Conservation (phyloP, 83 land plant genomes). For the Thuja plicata region DNA sequence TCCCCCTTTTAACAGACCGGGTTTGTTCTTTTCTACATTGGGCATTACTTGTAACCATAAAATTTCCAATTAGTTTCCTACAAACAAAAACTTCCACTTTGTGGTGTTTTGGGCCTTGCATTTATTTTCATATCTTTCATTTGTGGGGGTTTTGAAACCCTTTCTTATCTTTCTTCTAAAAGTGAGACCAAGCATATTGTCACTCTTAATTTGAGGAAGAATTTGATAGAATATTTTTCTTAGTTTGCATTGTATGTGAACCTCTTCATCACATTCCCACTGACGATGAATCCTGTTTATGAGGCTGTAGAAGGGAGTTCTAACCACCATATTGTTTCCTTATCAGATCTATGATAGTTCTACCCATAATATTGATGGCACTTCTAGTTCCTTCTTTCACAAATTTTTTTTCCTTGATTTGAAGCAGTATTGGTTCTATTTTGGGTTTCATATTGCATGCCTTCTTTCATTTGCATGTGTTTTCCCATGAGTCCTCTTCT, state of each 20-base stretch:
- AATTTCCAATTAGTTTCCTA: too few species aligned
- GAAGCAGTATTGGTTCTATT: conserved; percentile 19
- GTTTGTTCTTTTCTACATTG: too few species aligned
- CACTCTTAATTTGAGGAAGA: conserved; percentile 14
- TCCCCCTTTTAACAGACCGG: too few species aligned
- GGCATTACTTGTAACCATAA: too few species aligned
- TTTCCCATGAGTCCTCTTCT: neutral
- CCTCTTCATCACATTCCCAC: conserved; percentile 22
- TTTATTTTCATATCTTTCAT: too few species aligned
- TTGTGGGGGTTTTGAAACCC: too few species aligned
- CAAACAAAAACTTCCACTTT: too few species aligned
- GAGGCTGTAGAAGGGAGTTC: too few species aligned
- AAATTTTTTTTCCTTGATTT: conserved; percentile 20
- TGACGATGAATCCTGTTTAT: conserved; percentile 24
- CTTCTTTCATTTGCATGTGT: conserved; percentile 15
- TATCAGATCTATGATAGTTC: neutral
- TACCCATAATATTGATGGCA: neutral
- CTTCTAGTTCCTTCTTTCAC: conserved; percentile 13
- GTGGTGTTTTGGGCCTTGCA: too few species aligned
- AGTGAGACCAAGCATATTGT: conserved; percentile 14
- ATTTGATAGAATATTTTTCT: too few species aligned
- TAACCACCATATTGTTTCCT: too few species aligned
- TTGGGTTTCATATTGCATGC: conserved; percentile 20
- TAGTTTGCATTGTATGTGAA: too few species aligned
- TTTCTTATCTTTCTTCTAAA: conserved; percentile 19